Evolutionary conservation across 208 protist species (phyloP), one percentile per base, ranked within the genome.

Genomic region (Acanthamoeba quina): DNA sequence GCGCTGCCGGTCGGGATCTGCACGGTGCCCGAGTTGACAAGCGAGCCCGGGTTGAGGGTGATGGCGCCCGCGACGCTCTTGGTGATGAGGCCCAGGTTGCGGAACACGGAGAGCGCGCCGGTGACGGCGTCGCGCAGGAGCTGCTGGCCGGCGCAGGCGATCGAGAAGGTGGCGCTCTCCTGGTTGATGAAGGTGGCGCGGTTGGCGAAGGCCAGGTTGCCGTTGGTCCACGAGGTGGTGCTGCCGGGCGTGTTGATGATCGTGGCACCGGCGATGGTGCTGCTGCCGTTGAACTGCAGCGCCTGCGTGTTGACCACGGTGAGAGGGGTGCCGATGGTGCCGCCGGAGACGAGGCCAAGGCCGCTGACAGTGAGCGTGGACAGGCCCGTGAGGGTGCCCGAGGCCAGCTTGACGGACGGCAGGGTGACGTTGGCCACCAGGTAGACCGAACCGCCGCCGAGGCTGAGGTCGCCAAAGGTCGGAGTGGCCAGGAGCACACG

Each of bases 241-340:
- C 62, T 62, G 31, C 56, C 26, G 5, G 80, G 44, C 86, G 21
- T 6, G 62, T 92, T 92, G 86, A 92, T 15, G 86, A 92, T 76
- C 37, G 82, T 90, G 68, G 60, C 41, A 44, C 86, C 86, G 29
- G 4, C 60, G n/a, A 92, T 11, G 5, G 86, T 92, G 44, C 49
- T 92, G 34, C 62, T 78, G 64, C 86, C 86, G 52, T 70, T 76
- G 60, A 92, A 56, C 41, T 44, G 86, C 7, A 92, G 64, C 5
- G 62, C 44, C 41, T 47, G 41, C 60, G 85, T 54, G 68, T 92
- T 92, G 64, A 41, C 17, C 41, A 92, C 68, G 5, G 86, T 92
- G 21, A 92, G 68, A 29, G 86, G 86, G 24, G 24, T 31, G 64
- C 17, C 44, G 68, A 92, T 44, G 19, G 64, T 49, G 29, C 86